Evolutionary conservation across 257 asterid species (phyloP).

Genomic region (Capsicum pubescens): DNA sequence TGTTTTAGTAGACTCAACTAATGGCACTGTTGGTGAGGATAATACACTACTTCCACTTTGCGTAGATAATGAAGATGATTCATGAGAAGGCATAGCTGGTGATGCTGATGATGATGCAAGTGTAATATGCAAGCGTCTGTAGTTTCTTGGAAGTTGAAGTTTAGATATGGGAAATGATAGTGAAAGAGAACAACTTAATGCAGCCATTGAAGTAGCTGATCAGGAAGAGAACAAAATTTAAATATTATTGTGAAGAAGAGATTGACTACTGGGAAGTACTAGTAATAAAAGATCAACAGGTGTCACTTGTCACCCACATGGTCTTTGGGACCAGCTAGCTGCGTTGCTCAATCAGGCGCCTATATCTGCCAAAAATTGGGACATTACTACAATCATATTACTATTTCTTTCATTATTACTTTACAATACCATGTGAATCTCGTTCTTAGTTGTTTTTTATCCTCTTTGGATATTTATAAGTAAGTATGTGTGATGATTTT

Average conservation of each 20-base stretch:
- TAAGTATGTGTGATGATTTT: no score
- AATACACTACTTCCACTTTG: constrained; percentile 36
- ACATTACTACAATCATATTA: neutral
- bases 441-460: no score
- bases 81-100: constrained; percentile 47
- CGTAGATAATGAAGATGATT: constrained; percentile 50
- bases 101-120: constrained; percentile 51
- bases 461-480: no score
- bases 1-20: constrained; percentile 46
- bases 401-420: neutral
- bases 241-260: neutral
- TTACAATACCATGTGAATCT: no score
- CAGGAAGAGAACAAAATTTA: neutral
- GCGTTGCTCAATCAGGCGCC: constrained; percentile 21
- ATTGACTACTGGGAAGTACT: neutral
- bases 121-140: constrained; percentile 36
- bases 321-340: neutral
- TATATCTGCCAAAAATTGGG: neutral
- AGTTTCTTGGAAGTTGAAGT: constrained; percentile 28
- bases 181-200: constrained; percentile 41
- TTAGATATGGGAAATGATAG: constrained; percentile 43
- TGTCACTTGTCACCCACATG: neutral
- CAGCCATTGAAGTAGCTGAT: constrained; percentile 53
- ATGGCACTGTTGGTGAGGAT: constrained; percentile 41
- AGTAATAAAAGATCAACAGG: neutral